Conservation (phyloP, 805 yeast species). For the Sugiyamaella mastotermitis region DNA sequence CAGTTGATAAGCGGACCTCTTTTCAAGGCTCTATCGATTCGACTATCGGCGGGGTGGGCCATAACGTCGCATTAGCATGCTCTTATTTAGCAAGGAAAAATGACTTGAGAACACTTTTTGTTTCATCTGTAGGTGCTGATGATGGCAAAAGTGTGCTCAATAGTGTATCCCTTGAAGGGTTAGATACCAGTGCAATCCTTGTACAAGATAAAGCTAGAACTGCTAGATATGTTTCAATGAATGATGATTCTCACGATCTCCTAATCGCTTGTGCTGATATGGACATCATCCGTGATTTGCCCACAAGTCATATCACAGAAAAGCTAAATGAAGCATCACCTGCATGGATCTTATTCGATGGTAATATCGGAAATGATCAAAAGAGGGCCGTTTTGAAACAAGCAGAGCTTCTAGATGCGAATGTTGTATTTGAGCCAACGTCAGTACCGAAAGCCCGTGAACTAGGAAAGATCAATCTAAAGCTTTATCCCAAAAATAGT, state of each 20-base stretch:
- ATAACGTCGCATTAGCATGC: constrained; percentile 67
- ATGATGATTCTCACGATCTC: constrained; percentile 55
- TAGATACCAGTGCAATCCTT: constrained; percentile 37
- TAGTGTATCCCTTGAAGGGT: constrained; percentile 24
- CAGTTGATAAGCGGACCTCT: constrained; percentile 47
- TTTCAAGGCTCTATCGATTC: constrained; percentile 59
- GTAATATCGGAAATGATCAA: constrained; percentile 50
- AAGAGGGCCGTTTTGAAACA: constrained; percentile 32
- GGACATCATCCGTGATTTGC: constrained; percentile 54
- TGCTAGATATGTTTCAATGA: constrained; percentile 71
- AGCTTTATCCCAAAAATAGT: constrained; percentile 40
- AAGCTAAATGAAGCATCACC: constrained; percentile 43
- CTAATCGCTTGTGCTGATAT: constrained; percentile 80
- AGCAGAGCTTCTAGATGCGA: constrained; percentile 21
- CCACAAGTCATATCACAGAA: constrained; percentile 36
- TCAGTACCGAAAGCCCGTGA: constrained; percentile 56
- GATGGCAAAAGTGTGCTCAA: constrained; percentile 18
- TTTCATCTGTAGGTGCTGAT: constrained; percentile 62
- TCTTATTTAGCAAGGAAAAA: constrained; percentile 29
- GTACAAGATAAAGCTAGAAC: constrained; percentile 34
- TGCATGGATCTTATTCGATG: constrained; percentile 52
- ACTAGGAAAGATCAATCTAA: constrained; percentile 32
- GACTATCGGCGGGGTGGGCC: constrained; percentile 80
- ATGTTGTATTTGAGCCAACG: constrained; percentile 68
- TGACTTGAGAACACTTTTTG: too few species aligned